Evolutionary conservation across 169 alveolate species (phyloP), one percentile per base, ranked within the genome.

Genomic region (Cryptosporidium muris): DNA sequence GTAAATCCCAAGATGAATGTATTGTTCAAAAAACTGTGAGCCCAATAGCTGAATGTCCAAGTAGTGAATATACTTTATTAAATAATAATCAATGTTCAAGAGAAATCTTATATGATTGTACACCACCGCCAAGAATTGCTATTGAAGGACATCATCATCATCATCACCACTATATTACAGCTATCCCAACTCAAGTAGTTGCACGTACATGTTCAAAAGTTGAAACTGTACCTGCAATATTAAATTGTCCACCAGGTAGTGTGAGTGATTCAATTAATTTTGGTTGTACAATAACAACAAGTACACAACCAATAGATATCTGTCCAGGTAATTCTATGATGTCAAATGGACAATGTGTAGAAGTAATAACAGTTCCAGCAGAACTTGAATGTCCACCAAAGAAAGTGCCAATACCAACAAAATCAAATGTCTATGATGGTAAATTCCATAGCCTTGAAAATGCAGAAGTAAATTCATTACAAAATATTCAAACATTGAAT

Each of bases 311-410:
- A 37, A 67, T 65, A 49, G n/a, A 52, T 38, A 63, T 45, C 51
- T 67, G 82, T 42, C n/a, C 82, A 12, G 54, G 51, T 67, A 65
- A 65, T 12, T 67, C 82, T 52, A 67, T 67, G 82, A 54, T 67
- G n/a, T 48, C 58, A 40, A 67, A 67, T 38, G 82, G 82, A 3
- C 66, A 67, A 34, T 67, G 82, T 42, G 52, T 67, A 52, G 82
- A 67, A 54, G 82, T 67, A 38, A 51, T 67, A 6, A 67, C 82
- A 53, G 66, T 67, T 36, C 82, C 82, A 67, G 82, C 82, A 54
- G 82, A 67, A n/a, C 54, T 67, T 16, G 66, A 67, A 36, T 67
- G 82, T 36, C 82, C 82, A 54, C 62, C 80, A 47, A 64, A 64
- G 14, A 58, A 58, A 67, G 40, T 65, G 6, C 40, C 14, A 53